Conservation (phyloP, 148 eudicot species). For the Euryodendron excelsum region DNA sequence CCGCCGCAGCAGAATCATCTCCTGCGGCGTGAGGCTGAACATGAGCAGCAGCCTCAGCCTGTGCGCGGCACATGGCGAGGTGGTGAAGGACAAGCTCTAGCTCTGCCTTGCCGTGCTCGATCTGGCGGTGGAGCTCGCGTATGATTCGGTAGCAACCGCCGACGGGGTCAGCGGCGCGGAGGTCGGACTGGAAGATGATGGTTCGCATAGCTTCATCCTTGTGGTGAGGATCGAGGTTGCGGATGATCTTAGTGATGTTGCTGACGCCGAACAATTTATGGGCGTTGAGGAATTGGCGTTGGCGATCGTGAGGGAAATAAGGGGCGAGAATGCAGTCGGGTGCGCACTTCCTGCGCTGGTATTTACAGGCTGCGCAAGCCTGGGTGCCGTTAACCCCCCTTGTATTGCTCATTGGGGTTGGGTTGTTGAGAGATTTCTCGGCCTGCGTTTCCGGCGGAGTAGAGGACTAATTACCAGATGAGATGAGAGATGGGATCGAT, state of each 20-base stretch:
- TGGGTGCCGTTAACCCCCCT: conserved; percentile 43
- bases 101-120: conserved; percentile 44
- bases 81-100: conserved; percentile 60
- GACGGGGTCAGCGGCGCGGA: conserved; percentile 70
- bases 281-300: conserved; percentile 67
- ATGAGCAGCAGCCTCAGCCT: conserved; percentile 18
- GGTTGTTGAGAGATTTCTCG: conserved; percentile 42
- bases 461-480: conserved; percentile 7
- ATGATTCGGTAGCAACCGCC: conserved; percentile 74
- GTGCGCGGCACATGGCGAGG: conserved; percentile 52
- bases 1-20: not conserved
- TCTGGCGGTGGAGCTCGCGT: conserved; percentile 40
- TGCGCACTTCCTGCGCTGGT: conserved; percentile 76
- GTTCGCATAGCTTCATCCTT: conserved; percentile 79
- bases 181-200: conserved; percentile 68
- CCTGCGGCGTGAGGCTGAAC: not conserved
- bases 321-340: conserved; percentile 75
- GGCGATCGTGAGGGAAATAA: conserved; percentile 74
- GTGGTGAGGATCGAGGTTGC: conserved; percentile 33
- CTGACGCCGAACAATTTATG: conserved; percentile 86
- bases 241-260: conserved; percentile 79
- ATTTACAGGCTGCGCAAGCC: conserved; percentile 88
- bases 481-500: no score
- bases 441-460: conserved; percentile 73
- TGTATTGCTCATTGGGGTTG: conserved; percentile 7